These are phyloP conservation scores for Vaucheria bursata DNA, from an alignment of 352 stramenopile genomes.

Conservation along the genomic window DNA sequence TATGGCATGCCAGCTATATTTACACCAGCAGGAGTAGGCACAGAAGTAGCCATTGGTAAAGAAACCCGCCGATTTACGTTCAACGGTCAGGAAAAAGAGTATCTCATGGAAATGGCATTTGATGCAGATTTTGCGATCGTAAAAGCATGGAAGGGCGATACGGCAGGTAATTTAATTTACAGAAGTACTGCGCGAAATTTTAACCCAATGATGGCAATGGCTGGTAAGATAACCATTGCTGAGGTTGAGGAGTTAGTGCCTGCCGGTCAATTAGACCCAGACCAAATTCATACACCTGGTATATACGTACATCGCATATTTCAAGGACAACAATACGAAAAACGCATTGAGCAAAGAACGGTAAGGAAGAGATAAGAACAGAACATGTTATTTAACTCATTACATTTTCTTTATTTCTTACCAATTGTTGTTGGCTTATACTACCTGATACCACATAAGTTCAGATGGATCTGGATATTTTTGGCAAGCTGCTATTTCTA, in stretches of 20 bases:
- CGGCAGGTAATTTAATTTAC: conserved; percentile 88
- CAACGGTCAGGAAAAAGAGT: conserved; percentile 75
- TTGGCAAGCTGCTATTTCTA: background rate
- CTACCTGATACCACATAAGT: background rate
- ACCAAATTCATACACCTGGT: conserved; percentile 85
- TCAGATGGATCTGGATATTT: background rate
- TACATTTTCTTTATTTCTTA: background rate
- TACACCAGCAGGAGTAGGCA: conserved; percentile 84
- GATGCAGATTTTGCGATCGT: conserved; percentile 83
- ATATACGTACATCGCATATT: conserved; percentile 92
- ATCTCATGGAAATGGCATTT: conserved; percentile 89
- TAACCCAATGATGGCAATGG: conserved; percentile 77
- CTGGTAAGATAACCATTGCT: conserved; percentile 78
- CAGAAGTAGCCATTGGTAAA: conserved; percentile 56
- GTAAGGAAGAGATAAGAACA: conserved; percentile 54
- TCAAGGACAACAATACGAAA: conserved; percentile 76
- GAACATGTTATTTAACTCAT: background rate
- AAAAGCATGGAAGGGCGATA: conserved; percentile 91
- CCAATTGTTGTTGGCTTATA: background rate
- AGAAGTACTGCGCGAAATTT: conserved; percentile 86
- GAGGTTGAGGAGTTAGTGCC: conserved; percentile 90
- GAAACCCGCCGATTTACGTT: background rate
- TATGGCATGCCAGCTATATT: conserved; percentile 90
- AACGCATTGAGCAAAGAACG: conserved; percentile 84
- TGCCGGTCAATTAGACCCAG: conserved; percentile 79